phyloP scores from a whole-genome alignment of 305 asterid species.

The Solanum aculeatissimum region DNA sequence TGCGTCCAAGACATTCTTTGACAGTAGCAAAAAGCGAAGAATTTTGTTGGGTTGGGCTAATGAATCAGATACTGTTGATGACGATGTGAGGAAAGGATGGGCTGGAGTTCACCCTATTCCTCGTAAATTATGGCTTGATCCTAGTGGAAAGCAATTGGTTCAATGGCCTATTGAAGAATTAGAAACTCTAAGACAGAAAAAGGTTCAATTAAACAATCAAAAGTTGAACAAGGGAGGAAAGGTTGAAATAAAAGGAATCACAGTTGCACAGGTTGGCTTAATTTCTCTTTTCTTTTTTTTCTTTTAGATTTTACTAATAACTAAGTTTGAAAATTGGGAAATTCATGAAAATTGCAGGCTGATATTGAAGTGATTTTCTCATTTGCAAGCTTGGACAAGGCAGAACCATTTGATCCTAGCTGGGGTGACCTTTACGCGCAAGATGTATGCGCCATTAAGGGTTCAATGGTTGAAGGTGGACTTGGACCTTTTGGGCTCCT shows the following conservation, averaged over 20 bases:
- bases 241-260: conserved; percentile 26
- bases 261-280: conserved; percentile 23
- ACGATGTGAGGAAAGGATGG: conserved; percentile 8
- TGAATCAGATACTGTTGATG: not conserved
- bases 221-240: conserved; percentile 11
- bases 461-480: conserved; percentile 27
- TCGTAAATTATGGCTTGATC: conserved; percentile 23
- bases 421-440: conserved; percentile 24
- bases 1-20: conserved; percentile 14
- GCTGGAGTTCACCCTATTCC: conserved; percentile 21
- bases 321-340: not conserved
- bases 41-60: conserved; percentile 15
- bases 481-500: conserved; percentile 39
- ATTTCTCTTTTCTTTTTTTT: no score
- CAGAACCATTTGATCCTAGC: conserved; percentile 22
- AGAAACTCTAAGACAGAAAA: conserved; percentile 15
- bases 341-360: conserved; percentile 12
- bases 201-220: conserved; percentile 7
- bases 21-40: conserved; percentile 1
- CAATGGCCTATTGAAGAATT: conserved; percentile 35
- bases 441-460: conserved; percentile 13
- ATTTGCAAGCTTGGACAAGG: conserved; percentile 22
- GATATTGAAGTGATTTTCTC: conserved; percentile 35
- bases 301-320: not conserved
- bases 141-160: conserved; percentile 23